Evolutionary conservation across 805 yeast species (phyloP), one percentile per base, ranked within the genome.

Genomic region (Pichia ethanolica): DNA sequence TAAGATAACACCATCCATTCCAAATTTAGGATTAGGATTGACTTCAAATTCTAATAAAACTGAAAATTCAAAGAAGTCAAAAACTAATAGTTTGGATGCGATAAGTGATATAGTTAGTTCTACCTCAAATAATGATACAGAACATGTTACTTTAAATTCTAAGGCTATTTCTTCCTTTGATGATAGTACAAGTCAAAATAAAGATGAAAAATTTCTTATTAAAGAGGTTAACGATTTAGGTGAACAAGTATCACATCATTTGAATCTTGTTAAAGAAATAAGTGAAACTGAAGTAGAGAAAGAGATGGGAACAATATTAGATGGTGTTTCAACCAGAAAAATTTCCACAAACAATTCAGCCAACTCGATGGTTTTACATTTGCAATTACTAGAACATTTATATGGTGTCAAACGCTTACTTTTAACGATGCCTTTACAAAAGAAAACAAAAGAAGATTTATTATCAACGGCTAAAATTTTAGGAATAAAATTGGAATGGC

Each of bases 401-500:
- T 35, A 65, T 62, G 37, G 61, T 64, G 14, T 67, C 66, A 40
- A 62, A 58, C 74, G 75, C 39, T 64, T 79, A 38, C 59, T 67
- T 14, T 62, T 73, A 25, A 64, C 80, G 39, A 73, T 83, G 12
- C 90, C 90, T 1, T 66, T 84, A 32, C 71, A 71, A 34, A 63
- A 67, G 3, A 75, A 73, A 47, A 79, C 87, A 1, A 69, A 76
- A 44, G 85, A 79, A 25, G 59, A 65, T 5, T 53, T 83, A 25
- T 60, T 69, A 11, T 62, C 66, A 30, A 70, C 79, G 4, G 72
- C 75, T 25, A 73, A 74, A 41, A 67, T 73, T 50, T 61, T 79
- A 52, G 70, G 74, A n/a, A 71, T 78, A 28, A 73, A 76, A 52
- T 61, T 82, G 42, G 82, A 80, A 51, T 77, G 81, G 79, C 62